A percentile compares a stretch with the other conserved stretches of the same genome.
phyloP scores from a whole-genome alignment of 1,284 basidiomycete genomes.

The Tylopilus sp. region DNA sequence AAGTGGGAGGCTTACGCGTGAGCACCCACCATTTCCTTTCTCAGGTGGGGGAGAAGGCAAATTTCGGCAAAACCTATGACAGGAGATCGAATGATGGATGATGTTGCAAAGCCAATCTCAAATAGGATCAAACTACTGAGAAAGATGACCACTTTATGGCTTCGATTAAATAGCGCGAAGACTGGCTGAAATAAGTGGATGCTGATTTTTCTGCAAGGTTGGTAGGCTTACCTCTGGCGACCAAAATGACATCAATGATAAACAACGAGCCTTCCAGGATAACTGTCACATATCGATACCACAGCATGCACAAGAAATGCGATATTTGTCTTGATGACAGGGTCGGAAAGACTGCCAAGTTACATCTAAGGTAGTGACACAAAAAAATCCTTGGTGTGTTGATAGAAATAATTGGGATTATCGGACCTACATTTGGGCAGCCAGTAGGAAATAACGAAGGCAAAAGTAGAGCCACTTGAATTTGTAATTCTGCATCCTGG shows the following conservation, averaged over 20 bases:
- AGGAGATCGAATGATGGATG: background rate
- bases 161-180: constrained; percentile 38
- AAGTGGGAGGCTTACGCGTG: constrained; percentile 6
- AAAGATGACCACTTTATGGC: constrained; percentile 16
- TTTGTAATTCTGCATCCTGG: constrained; percentile 23
- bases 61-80: constrained; percentile 12
- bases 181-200: constrained; percentile 21
- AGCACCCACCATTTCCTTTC: background rate
- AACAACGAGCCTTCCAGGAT: constrained; percentile 13
- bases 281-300: constrained; percentile 24
- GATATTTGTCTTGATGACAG: constrained; percentile 25
- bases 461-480: constrained; percentile 38
- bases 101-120: constrained; percentile 5
- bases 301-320: constrained; percentile 18
- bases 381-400: background rate
- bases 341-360: constrained; percentile 16
- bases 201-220: too few relatives aligned
- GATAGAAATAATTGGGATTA: too few relatives aligned
- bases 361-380: constrained; percentile 15
- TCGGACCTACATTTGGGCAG: constrained; percentile 24
- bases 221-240: constrained; percentile 28
- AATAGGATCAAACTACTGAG: constrained; percentile 22
- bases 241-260: constrained; percentile 25
- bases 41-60: constrained; percentile 22
- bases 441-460: constrained; percentile 30